phyloP scores from a whole-genome alignment of 352 stramenopile species.

The Phytophthora citrophthora region DNA sequence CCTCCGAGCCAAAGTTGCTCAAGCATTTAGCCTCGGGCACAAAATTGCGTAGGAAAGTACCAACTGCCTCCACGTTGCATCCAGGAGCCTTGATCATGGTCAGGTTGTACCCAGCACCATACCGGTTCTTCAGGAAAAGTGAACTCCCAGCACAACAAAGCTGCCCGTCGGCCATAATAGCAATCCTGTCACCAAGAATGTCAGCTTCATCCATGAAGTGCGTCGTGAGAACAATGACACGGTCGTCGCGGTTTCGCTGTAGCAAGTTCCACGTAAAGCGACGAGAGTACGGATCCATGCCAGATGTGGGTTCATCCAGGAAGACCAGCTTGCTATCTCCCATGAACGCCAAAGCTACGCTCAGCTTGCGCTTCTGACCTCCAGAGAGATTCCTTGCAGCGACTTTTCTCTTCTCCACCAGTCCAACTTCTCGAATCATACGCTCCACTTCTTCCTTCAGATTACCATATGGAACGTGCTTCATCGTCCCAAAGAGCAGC shows the following conservation, averaged over 20 bases:
- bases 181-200: constrained; percentile 81
- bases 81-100: constrained; percentile 58
- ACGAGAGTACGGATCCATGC: constrained; percentile 96
- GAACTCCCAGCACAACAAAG: constrained; percentile 87
- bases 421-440: constrained; percentile 81
- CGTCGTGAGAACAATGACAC: constrained; percentile 86
- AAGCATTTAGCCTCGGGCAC: constrained; percentile 81
- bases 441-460: constrained; percentile 61
- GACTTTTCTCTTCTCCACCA: constrained; percentile 89
- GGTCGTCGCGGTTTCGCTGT: constrained; percentile 75
- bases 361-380: constrained; percentile 96
- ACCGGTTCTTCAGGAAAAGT: constrained; percentile 95
- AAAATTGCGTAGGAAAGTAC: constrained; percentile 49
- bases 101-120: constrained; percentile 92
- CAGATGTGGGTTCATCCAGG: constrained; percentile 93
- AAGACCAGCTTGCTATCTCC: constrained; percentile 92
- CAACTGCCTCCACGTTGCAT: constrained; percentile 45
- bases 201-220: constrained; percentile 92
- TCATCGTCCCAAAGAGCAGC: constrained; percentile 92
- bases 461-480: constrained; percentile 65
- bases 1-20: constrained; percentile 93
- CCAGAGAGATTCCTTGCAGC: constrained; percentile 78
- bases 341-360: constrained; percentile 95
- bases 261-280: constrained; percentile 96
- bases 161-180: constrained; percentile 93